A percentile compares a stretch with the other conserved stretches of the same genome.
These are phyloP conservation scores for Nannochloropsis granulata DNA, from an alignment of 108 stramenopile genomes.

Conservation along the genomic window DNA sequence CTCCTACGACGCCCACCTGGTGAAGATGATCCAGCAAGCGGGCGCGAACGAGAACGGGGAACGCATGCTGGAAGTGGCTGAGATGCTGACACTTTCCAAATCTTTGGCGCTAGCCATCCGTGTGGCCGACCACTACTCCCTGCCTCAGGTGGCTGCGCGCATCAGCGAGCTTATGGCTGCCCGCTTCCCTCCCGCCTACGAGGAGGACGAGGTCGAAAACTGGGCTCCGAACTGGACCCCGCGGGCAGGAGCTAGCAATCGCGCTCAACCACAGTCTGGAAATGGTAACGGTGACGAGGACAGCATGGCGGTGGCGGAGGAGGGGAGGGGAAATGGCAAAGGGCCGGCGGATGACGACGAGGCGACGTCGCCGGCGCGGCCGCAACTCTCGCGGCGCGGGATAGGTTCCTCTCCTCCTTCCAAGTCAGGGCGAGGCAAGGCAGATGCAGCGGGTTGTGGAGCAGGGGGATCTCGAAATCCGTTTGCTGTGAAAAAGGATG, in stretches of 20 bases:
- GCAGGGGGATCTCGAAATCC: slow-evolving; percentile 3
- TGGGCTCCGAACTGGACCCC: not conserved
- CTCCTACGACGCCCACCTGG: slow-evolving; percentile 7
- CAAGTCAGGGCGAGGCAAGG: too few relatives aligned
- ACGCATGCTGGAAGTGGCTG: slow-evolving; percentile 9
- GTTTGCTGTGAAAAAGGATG: not conserved
- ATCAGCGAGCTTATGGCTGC: slow-evolving; percentile 4
- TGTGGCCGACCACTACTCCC: slow-evolving; percentile 13
- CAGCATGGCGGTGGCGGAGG: not conserved
- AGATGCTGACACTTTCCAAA: slow-evolving; percentile 6
- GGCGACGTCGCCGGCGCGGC: not conserved
- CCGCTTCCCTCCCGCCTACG: not conserved
- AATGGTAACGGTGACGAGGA: not conserved
- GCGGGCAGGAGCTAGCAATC: not conserved
- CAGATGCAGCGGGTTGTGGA: not conserved
- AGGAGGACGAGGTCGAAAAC: too few relatives aligned
- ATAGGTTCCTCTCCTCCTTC: not conserved
- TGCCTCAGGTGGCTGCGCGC: slow-evolving; percentile 4
- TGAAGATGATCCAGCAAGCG: slow-evolving; percentile 17
- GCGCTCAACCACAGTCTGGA: not conserved
- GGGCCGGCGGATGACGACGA: not conserved
- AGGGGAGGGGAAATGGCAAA: not conserved
- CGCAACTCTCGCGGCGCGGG: not conserved
- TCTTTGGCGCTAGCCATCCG: slow-evolving; percentile 11
- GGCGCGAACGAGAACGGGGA: not conserved